Conservation (phyloP, 257 asterid species). For the Petunia axillaris region DNA sequence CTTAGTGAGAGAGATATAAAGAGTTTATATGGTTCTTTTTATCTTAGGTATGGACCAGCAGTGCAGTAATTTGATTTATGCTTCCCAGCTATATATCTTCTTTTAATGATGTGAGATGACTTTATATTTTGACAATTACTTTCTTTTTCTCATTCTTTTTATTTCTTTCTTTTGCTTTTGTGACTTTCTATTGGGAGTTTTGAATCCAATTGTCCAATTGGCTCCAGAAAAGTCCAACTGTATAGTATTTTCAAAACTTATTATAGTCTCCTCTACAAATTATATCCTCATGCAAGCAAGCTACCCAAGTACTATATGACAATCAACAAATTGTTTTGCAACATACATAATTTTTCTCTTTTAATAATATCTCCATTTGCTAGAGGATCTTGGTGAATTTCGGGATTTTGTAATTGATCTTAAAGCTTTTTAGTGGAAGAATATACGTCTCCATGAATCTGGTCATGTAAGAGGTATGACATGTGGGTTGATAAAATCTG, state of each 20-base stretch:
- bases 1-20: slow-evolving; percentile 9
- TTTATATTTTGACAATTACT: slow-evolving; percentile 27
- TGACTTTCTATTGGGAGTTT: not conserved
- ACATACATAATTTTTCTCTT: slow-evolving; percentile 1
- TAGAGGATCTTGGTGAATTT: not conserved
- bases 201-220: slow-evolving; percentile 26
- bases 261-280: not conserved
- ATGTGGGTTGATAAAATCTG: no score
- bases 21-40: slow-evolving; percentile 20
- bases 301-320: not conserved
- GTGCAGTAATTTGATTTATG: slow-evolving; percentile 29
- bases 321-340: slow-evolving; percentile 17
- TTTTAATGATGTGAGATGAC: slow-evolving; percentile 34
- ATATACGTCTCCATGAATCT: no score
- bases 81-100: slow-evolving; percentile 39
- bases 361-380: slow-evolving; percentile 1
- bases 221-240: slow-evolving; percentile 22
- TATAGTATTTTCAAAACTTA: slow-evolving; percentile 6
- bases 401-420: not conserved
- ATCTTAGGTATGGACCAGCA: slow-evolving; percentile 23
- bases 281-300: no score
- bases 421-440: not conserved
- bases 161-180: not conserved
- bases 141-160: not conserved
- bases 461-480: no score